A percentile compares a stretch with the other conserved stretches of the same genome.
Conservation (phyloP, 345 rosid species). For the Gossypium raimondii region DNA sequence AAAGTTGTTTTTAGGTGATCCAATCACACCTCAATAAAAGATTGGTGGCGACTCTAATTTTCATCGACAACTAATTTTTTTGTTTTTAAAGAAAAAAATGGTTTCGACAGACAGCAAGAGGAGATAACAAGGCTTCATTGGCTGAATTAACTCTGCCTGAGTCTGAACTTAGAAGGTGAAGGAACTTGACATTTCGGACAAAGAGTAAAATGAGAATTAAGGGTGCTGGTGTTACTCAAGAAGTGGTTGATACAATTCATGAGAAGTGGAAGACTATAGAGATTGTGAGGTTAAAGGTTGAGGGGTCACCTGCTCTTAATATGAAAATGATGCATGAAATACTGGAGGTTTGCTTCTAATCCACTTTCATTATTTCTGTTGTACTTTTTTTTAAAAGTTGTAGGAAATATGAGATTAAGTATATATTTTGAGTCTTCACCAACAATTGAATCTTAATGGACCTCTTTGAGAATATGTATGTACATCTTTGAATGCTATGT, state of each 20-base stretch:
- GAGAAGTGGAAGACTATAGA: slow-evolving; percentile 75
- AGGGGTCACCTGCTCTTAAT: slow-evolving; percentile 82
- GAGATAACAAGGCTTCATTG: slow-evolving; percentile 52
- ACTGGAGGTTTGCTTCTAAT: slow-evolving; percentile 61
- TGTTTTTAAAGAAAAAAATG: too few relatives aligned
- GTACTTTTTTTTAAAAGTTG: not conserved
- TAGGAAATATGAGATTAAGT: not conserved
- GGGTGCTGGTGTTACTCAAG: slow-evolving; percentile 70
- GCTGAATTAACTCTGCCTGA: slow-evolving; percentile 78
- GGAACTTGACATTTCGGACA: slow-evolving; percentile 58
- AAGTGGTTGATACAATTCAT: slow-evolving; percentile 56
- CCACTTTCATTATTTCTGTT: not conserved
- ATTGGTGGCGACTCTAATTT: too few relatives aligned
- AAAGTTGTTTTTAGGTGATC: too few relatives aligned
- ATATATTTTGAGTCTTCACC: too few relatives aligned
- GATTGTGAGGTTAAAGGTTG: slow-evolving; percentile 79
- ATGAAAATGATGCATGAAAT: slow-evolving; percentile 91
- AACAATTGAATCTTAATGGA: too few relatives aligned
- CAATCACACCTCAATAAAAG: too few relatives aligned
- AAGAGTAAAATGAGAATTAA: slow-evolving; percentile 56
- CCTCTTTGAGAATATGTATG: not conserved
- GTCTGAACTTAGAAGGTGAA: slow-evolving; percentile 70
- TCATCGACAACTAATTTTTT: too few relatives aligned
- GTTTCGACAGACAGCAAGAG: slow-evolving; percentile 23
- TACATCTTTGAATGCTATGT: not conserved